Base-by-base conservation (phyloP, 306 rosid species). In the Sophora flavescens region DNA sequence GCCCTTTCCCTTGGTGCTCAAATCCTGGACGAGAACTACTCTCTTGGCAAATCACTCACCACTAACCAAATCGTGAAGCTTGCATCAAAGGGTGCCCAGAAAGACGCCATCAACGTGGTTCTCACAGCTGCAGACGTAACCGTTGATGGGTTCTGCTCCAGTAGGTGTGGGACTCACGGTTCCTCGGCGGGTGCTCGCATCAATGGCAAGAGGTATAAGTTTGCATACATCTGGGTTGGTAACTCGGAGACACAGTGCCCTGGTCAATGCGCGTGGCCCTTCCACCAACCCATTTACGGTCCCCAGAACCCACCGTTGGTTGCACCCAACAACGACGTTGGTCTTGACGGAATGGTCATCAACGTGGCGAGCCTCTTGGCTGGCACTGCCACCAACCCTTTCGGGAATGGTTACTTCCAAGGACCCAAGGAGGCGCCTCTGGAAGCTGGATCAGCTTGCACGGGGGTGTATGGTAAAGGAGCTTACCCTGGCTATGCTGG, bases 221-320 rank as follows among this genome's bases (percentile, higher is more conserved):
- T 86, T 10, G 89, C 90, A 0, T 91, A 86, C 79, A 77, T 91
- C 1, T 91, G 94, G 97, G 91, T 91, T 0, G 94, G 94, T 0
- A 91, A 91, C 85, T 86, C 94, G 0, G 92, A 86, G 51, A 82
- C 84, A 0, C 92, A 91, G 62, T 91, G 97, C 67, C 87, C 97
- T 0, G 93, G 97, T 5, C 96, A 91, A 10, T 91, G 96, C 75
- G 90, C 93, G 1, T 91, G 93, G 96, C 96, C 93, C 0, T 91
- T 89, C 83, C 97, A 91, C 80, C 93, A 91, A 78, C 97, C 97
- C 45, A 86, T 89, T 16, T 91, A 89, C n/a, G 97, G 93, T 1
- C 97, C 93, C 1, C 91, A 89, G 52, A 63, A 14, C 53, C 11
- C 87, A 10, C 88, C 96, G 0, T 52, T 91, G 58, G 84, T 82